These are phyloP conservation scores for Leishmania mexicana DNA, from an alignment of 208 protist species.

Conservation along the genomic window DNA sequence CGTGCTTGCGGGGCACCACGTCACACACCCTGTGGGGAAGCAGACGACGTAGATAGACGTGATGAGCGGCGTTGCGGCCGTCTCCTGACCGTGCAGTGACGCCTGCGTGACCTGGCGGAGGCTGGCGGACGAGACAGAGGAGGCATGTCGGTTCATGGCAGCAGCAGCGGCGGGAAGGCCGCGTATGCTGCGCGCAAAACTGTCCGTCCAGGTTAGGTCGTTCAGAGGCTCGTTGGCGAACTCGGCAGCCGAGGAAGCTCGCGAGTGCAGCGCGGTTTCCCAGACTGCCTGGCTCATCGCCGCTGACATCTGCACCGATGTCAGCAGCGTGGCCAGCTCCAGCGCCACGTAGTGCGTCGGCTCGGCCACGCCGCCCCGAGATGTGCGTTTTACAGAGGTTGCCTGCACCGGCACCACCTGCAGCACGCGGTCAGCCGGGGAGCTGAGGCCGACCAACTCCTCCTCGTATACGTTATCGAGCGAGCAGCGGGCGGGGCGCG, in stretches of 20 bases:
- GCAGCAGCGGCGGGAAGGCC: not conserved
- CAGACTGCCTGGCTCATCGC: constrained; percentile 10
- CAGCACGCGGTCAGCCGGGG: constrained; percentile 18
- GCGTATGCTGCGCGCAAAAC: constrained; percentile 13
- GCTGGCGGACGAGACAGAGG: not conserved
- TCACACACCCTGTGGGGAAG: constrained; percentile 41
- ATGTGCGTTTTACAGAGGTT: not conserved
- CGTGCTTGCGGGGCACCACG: constrained; percentile 47
- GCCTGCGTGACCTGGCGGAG: not conserved
- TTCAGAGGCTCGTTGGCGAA: constrained; percentile 22
- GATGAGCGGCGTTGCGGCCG: constrained; percentile 8
- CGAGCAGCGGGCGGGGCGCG: constrained; percentile 8
- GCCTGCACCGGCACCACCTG: constrained; percentile 12
- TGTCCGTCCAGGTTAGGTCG: constrained; percentile 1
- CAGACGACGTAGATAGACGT: constrained; percentile 37
- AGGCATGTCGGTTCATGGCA: not conserved
- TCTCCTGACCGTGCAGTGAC: not conserved
- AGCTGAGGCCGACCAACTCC: constrained; percentile 20
- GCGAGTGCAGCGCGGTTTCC: constrained; percentile 7
- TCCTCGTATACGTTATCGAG: constrained; percentile 34
- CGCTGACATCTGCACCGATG: not conserved
- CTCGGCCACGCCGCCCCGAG: not conserved
- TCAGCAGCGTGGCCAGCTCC: constrained; percentile 28
- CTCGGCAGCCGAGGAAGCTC: not conserved
- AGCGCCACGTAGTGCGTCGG: constrained; percentile 24